Conservation (phyloP, 345 rosid genomes). For the Eucalyptus decipiens region DNA sequence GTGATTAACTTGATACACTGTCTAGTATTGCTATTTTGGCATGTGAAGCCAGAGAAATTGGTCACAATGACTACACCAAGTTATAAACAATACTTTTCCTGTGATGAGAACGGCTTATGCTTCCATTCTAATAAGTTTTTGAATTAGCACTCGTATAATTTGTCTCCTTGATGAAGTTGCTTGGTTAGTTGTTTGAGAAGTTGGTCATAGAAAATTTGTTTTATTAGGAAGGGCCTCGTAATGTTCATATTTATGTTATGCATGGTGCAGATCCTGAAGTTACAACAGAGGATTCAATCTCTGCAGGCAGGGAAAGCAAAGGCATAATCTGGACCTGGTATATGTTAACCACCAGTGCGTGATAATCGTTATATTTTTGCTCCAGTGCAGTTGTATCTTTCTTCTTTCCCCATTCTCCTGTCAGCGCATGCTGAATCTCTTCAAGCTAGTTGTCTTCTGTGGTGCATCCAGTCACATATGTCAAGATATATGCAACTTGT, state of each 20-base stretch:
- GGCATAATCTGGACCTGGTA: slow-evolving; percentile 18
- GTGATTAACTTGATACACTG: background rate
- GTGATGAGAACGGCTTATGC: background rate
- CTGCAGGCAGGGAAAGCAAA: slow-evolving; percentile 83
- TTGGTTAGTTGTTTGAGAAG: background rate
- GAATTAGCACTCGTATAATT: background rate
- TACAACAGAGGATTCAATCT: slow-evolving; percentile 82
- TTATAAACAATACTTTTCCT: background rate
- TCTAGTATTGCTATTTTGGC: background rate
- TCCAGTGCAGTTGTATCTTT: background rate
- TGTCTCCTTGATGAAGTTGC: background rate
- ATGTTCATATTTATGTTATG: background rate
- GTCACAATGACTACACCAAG: background rate
- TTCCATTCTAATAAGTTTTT: background rate
- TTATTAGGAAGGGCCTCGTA: background rate
- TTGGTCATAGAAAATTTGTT: background rate
- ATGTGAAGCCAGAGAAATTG: background rate
- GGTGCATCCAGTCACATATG: background rate
- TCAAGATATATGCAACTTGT: background rate
- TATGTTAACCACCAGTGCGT: background rate
- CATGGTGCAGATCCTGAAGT: slow-evolving; percentile 53
- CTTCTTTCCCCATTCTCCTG: background rate
- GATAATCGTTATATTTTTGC: background rate
- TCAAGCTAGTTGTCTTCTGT: background rate
- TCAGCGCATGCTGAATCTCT: background rate